A percentile compares a stretch with the other conserved stretches of the same genome.
These are phyloP conservation scores for Cercospora canescens DNA, from an alignment of 2,329 filamentous ascomycete genomes.

Conservation along the genomic window DNA sequence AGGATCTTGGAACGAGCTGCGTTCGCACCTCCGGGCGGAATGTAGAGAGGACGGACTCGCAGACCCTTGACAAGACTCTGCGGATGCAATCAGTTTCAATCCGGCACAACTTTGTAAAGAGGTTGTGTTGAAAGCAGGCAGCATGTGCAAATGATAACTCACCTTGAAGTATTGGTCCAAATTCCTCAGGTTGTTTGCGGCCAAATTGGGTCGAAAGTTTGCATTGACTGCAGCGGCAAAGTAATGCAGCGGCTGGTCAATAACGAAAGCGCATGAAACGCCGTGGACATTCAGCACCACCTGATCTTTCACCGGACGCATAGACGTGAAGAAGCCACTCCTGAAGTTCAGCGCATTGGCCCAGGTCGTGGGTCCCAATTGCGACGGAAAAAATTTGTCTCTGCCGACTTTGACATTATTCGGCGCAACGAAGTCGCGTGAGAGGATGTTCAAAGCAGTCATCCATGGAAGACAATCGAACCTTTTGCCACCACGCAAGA, in stretches of 20 bases:
- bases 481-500: background rate
- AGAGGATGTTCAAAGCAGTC: conserved; percentile 4
- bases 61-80: background rate
- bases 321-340: conserved; percentile 17
- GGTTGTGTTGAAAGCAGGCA: background rate
- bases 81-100: background rate
- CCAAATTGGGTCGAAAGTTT: background rate
- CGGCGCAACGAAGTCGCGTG: background rate
- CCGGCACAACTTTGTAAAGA: background rate
- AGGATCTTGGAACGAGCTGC: background rate
- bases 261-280: conserved; percentile 20
- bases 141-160: too few relatives aligned
- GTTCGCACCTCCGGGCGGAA: background rate
- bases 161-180: conserved; percentile 1
- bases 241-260: background rate
- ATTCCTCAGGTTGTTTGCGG: background rate
- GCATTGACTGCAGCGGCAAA: background rate
- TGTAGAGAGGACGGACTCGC: background rate
- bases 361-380: background rate
- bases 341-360: background rate
- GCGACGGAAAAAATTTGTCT: background rate
- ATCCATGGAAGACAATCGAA: background rate
- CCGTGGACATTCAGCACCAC: conserved; percentile 26
- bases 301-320: conserved; percentile 7
- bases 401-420: background rate